Conservation (phyloP, 129 eudicot genomes). For the Daucus carota region DNA sequence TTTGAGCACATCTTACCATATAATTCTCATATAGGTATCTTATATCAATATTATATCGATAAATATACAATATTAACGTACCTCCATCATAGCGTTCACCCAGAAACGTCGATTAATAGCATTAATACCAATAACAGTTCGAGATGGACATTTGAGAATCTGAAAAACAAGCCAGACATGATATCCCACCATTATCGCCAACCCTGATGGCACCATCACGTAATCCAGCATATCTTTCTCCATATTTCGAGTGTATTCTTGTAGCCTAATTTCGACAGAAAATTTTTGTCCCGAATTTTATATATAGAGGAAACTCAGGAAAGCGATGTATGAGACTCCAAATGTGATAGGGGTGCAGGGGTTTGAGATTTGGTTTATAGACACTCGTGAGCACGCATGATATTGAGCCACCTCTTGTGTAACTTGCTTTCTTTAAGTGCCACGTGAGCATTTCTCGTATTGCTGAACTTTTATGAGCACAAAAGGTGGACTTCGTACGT, state of each 20-base stretch:
- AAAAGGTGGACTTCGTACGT: too few relatives aligned
- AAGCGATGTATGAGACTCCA: background rate
- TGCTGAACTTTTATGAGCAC: too few relatives aligned
- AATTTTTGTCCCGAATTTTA: too few relatives aligned
- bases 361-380: background rate
- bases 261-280: too few relatives aligned
- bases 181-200: slow-evolving; percentile 49
- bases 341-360: background rate
- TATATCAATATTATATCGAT: too few relatives aligned
- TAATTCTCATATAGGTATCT: background rate
- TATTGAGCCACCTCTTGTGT: background rate
- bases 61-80: too few relatives aligned
- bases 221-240: slow-evolving; percentile 49
- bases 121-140: slow-evolving; percentile 72
- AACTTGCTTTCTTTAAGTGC: background rate
- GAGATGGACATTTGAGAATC: slow-evolving; percentile 40
- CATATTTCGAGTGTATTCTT: too few relatives aligned
- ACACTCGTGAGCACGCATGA: background rate
- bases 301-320: background rate
- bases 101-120: slow-evolving; percentile 76
- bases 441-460: background rate
- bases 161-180: slow-evolving; percentile 60
- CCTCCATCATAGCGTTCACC: slow-evolving; percentile 91
- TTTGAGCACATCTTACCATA: too few relatives aligned
- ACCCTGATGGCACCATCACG: slow-evolving; percentile 61